Evolutionary conservation across 2,329 filamentous ascomycete genomes (phyloP).

Genomic region (Myriosclerotinia curreyana): DNA sequence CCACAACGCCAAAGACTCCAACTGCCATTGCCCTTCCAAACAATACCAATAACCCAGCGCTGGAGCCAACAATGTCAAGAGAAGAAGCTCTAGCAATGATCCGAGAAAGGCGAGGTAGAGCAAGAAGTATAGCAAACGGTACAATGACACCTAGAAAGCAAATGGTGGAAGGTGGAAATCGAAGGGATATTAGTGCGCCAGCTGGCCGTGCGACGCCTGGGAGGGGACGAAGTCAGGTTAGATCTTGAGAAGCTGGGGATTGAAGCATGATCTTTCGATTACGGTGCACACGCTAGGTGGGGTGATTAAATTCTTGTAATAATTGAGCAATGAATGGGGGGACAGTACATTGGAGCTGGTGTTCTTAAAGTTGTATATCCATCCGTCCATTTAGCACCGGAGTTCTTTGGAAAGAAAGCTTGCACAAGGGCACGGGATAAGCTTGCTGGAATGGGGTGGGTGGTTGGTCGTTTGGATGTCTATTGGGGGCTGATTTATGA

Average conservation of each 20-base stretch:
- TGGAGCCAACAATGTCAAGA: constrained; percentile 65
- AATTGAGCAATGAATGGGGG: background rate
- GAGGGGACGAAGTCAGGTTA: constrained; percentile 27
- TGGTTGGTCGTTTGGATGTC: background rate
- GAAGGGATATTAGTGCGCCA: constrained; percentile 39
- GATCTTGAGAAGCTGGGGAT: background rate
- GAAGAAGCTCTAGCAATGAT: constrained; percentile 76
- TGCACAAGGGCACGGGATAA: background rate
- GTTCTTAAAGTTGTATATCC: constrained; percentile 15
- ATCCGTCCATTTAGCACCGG: constrained; percentile 10
- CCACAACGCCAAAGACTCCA: constrained; percentile 21
- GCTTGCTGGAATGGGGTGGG: constrained; percentile 3
- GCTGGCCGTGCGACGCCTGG: constrained; percentile 32
- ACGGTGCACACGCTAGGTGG: background rate
- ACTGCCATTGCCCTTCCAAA: constrained; percentile 24
- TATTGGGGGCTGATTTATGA: constrained; percentile 2
- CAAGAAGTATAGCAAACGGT: constrained; percentile 64
- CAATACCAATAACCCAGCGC: constrained; percentile 47
- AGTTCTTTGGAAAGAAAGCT: constrained; percentile 7
- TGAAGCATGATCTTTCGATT: background rate
- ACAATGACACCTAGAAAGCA: constrained; percentile 57
- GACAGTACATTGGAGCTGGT: background rate
- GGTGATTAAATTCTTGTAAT: constrained; percentile 5
- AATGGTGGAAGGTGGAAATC: constrained; percentile 32
- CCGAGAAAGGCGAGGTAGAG: constrained; percentile 66